These are phyloP conservation scores for Chimonanthus praecox DNA, from an alignment of 164 flowering plant species.

Conservation along the genomic window DNA sequence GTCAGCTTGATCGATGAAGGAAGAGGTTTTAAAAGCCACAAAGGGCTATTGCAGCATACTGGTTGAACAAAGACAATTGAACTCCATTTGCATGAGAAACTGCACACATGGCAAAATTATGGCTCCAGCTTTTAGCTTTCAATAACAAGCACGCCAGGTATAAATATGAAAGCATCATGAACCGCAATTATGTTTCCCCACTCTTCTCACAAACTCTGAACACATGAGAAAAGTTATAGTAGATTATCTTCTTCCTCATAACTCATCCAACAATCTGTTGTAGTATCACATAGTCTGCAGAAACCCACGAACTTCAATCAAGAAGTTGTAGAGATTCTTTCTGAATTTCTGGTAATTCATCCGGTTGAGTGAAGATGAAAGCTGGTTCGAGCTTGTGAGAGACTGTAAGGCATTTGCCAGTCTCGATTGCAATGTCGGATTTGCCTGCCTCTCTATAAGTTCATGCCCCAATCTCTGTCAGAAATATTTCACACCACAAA, in stretches of 20 bases:
- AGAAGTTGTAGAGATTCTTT: slow-evolving; percentile 63
- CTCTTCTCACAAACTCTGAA: too few species aligned
- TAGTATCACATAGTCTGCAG: slow-evolving; percentile 39
- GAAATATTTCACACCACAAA: background rate
- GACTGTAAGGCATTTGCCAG: slow-evolving; percentile 66
- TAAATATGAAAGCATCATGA: too few species aligned
- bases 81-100: too few species aligned
- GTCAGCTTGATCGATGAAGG: too few species aligned
- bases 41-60: too few species aligned
- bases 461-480: slow-evolving; percentile 66
- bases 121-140: too few species aligned
- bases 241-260: background rate
- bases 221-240: too few species aligned
- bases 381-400: slow-evolving; percentile 71
- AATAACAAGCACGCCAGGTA: too few species aligned
- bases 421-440: slow-evolving; percentile 47
- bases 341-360: slow-evolving; percentile 69
- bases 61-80: too few species aligned
- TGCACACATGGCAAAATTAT: too few species aligned
- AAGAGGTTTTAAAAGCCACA: too few species aligned
- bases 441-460: slow-evolving; percentile 57
- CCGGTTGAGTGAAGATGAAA: slow-evolving; percentile 67
- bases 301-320: slow-evolving; percentile 86
- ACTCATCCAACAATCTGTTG: background rate
- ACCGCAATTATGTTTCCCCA: too few species aligned